These are phyloP conservation scores for Xanthoconium separans DNA, from an alignment of 1,284 basidiomycete species.

Conservation along the genomic window DNA sequence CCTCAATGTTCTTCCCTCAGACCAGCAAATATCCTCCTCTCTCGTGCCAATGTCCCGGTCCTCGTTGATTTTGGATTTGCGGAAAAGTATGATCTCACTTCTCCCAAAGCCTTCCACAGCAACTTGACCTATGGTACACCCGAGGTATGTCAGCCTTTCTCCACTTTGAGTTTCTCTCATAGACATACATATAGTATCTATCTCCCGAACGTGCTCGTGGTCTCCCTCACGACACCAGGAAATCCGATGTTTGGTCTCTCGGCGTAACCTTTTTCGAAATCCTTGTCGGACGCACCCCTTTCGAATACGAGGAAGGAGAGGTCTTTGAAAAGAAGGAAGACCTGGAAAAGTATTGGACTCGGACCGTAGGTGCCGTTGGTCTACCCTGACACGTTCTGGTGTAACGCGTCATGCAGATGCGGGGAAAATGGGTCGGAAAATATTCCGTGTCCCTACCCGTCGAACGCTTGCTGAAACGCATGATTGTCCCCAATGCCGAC, in stretches of 20 bases:
- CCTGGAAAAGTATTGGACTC: slow-evolving; percentile 79
- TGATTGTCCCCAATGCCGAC: slow-evolving; percentile 78
- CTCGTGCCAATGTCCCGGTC: slow-evolving; percentile 70
- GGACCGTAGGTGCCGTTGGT: slow-evolving; percentile 54
- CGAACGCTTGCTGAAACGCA: slow-evolving; percentile 67
- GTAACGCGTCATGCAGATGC: slow-evolving; percentile 42
- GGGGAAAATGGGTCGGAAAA: slow-evolving; percentile 81
- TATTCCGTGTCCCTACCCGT: slow-evolving; percentile 69
- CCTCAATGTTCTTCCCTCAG: slow-evolving; percentile 36
- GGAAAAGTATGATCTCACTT: slow-evolving; percentile 66
- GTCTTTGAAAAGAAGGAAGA: slow-evolving; percentile 81
- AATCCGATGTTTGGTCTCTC: slow-evolving; percentile 91
- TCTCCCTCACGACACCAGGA: slow-evolving; percentile 85
- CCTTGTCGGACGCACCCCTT: slow-evolving; percentile 86
- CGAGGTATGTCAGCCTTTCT: slow-evolving; percentile 52
- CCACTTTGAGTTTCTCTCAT: neutral
- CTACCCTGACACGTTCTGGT: neutral
- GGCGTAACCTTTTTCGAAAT: slow-evolving; percentile 94
- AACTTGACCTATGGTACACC: slow-evolving; percentile 88
- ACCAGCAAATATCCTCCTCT: slow-evolving; percentile 87
- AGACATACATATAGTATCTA: slow-evolving; percentile 58
- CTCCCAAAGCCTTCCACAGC: slow-evolving; percentile 72
- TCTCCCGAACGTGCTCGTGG: slow-evolving; percentile 87
- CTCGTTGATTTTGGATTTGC: slow-evolving; percentile 94
- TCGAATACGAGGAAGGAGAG: slow-evolving; percentile 81